Conservation (phyloP, 306 rosid species). For the Gastrolobium villosum region DNA sequence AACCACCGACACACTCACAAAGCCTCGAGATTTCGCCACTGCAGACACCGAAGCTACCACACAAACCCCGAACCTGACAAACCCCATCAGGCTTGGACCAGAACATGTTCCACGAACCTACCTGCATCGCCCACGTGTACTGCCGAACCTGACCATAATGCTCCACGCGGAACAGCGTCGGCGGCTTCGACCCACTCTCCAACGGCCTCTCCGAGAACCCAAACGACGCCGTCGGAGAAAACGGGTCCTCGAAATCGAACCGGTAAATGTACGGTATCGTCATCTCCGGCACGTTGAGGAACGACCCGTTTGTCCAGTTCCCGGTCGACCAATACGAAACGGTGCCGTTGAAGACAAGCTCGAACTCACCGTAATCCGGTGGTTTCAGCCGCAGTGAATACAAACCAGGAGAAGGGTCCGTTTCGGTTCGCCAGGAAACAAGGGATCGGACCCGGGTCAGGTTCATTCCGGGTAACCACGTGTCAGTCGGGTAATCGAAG, state of each 20-base stretch:
- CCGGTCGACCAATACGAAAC: slow-evolving; percentile 79
- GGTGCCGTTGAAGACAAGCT: slow-evolving; percentile 62
- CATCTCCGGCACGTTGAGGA: slow-evolving; percentile 76
- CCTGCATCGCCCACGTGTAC: slow-evolving; percentile 70
- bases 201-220: slow-evolving; percentile 65
- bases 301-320: slow-evolving; percentile 63
- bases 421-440: slow-evolving; percentile 61
- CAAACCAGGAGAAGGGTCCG: slow-evolving; percentile 72
- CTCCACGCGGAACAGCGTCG: slow-evolving; percentile 67
- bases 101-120: slow-evolving; percentile 68
- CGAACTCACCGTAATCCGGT: slow-evolving; percentile 67
- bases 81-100: slow-evolving; percentile 64
- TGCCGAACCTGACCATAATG: slow-evolving; percentile 66
- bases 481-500: slow-evolving; percentile 80
- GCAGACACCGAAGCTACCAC: slow-evolving; percentile 79
- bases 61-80: slow-evolving; percentile 61
- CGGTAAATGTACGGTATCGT: slow-evolving; percentile 65
- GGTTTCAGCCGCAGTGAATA: slow-evolving; percentile 71
- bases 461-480: slow-evolving; percentile 89
- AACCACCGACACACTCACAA: slow-evolving; percentile 68
- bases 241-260: slow-evolving; percentile 66
- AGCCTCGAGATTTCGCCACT: neutral
- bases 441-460: slow-evolving; percentile 57
- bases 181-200: slow-evolving; percentile 52
- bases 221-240: slow-evolving; percentile 66